Percentiles rank a stretch among this genome's conserved stretches.
Evolutionary conservation across 2,329 filamentous ascomycete genomes (phyloP).

Genomic region (Calonectria multiphialidica): DNA sequence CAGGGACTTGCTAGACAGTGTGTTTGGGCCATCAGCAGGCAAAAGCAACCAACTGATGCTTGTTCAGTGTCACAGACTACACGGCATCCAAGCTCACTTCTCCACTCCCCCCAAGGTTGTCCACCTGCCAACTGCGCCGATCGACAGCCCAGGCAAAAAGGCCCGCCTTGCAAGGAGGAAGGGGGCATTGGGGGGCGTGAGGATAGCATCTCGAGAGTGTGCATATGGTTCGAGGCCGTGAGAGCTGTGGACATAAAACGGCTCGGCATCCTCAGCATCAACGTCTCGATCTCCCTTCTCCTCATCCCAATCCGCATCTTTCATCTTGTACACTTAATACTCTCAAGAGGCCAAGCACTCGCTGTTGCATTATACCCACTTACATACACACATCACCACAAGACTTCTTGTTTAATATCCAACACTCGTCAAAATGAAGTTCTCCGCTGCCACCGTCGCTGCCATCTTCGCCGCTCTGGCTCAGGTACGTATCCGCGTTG

Average conservation of each 20-base stretch:
- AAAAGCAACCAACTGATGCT: background rate
- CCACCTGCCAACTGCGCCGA: constrained; percentile 4
- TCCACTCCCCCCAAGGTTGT: constrained; percentile 1
- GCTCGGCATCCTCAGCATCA: background rate
- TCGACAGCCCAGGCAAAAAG: background rate
- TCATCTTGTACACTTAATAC: background rate
- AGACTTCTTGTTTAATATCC: constrained; percentile 21
- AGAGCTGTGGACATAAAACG: constrained; percentile 16
- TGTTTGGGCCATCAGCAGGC: background rate
- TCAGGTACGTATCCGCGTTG: constrained; percentile 17
- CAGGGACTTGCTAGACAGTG: background rate
- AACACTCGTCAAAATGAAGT: constrained; percentile 47
- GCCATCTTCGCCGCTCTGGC: constrained; percentile 41
- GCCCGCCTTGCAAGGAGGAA: background rate
- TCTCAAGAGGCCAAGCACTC: background rate
- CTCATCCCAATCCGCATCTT: constrained; percentile 4
- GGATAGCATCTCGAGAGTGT: constrained; percentile 16
- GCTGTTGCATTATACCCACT: background rate
- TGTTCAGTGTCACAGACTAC: background rate
- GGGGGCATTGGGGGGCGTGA: constrained; percentile 16
- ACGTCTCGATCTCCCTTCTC: background rate
- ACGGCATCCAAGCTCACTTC: background rate
- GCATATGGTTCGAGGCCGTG: background rate
- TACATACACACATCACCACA: background rate
- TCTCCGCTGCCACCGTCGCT: constrained; percentile 45